A percentile compares a stretch with the other conserved stretches of the same genome.
Conservation (phyloP, 1,284 basidiomycete genomes). For the Ustilago shanxiensis region DNA sequence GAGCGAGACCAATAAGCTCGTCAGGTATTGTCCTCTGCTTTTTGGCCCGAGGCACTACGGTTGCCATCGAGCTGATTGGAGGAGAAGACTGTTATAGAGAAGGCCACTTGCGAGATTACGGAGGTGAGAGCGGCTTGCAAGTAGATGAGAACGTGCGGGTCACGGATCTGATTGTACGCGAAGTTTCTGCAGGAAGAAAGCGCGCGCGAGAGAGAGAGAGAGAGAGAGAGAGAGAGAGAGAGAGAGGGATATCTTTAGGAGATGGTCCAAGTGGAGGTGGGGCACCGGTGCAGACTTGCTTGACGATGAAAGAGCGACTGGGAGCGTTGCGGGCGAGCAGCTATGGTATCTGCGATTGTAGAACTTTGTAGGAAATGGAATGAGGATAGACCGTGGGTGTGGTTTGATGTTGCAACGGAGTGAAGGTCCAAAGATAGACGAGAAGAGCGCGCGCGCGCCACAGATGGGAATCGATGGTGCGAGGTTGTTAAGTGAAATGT, state of each 20-base stretch:
- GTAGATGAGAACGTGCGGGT: slow-evolving; percentile 1
- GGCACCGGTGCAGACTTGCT: not conserved
- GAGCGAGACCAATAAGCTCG: slow-evolving; percentile 31
- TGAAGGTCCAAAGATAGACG: not conserved
- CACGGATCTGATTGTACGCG: not conserved
- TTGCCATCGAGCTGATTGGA: slow-evolving; percentile 36
- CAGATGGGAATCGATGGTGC: not conserved
- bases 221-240: not conserved
- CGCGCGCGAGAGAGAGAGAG: not conserved
- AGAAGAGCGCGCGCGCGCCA: not conserved
- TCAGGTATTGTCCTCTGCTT: slow-evolving; percentile 54
- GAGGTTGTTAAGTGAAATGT: not conserved
- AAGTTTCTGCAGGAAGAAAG: not conserved
- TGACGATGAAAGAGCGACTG: not conserved
- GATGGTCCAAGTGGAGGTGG: slow-evolving; percentile 36
- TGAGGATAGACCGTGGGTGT: not conserved
- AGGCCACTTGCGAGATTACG: not conserved
- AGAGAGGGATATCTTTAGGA: not conserved
- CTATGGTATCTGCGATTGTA: not conserved
- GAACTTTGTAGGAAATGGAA: not conserved
- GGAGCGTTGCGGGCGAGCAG: not conserved
- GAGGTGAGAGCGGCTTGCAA: not conserved
- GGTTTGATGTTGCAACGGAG: not conserved
- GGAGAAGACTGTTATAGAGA: no score
- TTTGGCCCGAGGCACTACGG: slow-evolving; percentile 54